A percentile compares a stretch with the other conserved stretches of the same genome.
These are phyloP conservation scores for Huiozyma naganishii DNA, from an alignment of 805 yeast species.

Conservation along the genomic window DNA sequence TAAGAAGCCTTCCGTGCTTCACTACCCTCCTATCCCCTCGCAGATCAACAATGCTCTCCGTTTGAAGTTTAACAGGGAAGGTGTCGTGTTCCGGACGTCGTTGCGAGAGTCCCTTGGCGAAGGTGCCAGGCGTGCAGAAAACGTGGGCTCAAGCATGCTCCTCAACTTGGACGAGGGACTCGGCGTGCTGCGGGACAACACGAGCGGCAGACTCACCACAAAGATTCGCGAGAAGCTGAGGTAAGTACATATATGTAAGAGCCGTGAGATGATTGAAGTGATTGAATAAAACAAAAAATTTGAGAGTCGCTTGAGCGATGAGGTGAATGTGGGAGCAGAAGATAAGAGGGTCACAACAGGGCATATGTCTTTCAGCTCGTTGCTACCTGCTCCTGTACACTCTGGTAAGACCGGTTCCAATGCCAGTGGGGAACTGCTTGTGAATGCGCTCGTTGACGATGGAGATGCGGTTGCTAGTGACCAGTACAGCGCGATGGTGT, in stretches of 20 bases:
- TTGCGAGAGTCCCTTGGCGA: constrained; percentile 14
- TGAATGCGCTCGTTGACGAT: neutral
- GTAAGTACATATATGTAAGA: neutral
- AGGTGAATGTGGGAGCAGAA: no score
- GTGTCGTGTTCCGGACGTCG: constrained; percentile 26
- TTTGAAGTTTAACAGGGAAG: constrained; percentile 23
- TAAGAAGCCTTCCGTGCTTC: constrained; percentile 27
- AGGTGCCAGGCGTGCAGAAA: neutral
- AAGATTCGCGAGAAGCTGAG: constrained; percentile 19
- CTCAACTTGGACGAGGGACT: constrained; percentile 4
- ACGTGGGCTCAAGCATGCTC: neutral
- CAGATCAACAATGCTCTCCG: constrained; percentile 6
- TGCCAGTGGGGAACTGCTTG: no score
- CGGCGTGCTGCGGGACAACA: constrained; percentile 5
- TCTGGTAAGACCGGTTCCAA: neutral
- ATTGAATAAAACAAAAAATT: no score
- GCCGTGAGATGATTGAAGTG: no score
- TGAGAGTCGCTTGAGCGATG: no score
- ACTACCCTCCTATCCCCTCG: constrained; percentile 26
- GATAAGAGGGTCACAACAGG: no score
- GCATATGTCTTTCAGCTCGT: constrained; percentile 15
- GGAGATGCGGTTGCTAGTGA: neutral
- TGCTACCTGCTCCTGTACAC: constrained; percentile 18
- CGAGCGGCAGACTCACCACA: constrained; percentile 15
- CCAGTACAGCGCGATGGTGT: constrained; percentile 1